These are phyloP conservation scores for Fusarium equiseti DNA, from an alignment of 2,329 filamentous ascomycete genomes.

Conservation along the genomic window DNA sequence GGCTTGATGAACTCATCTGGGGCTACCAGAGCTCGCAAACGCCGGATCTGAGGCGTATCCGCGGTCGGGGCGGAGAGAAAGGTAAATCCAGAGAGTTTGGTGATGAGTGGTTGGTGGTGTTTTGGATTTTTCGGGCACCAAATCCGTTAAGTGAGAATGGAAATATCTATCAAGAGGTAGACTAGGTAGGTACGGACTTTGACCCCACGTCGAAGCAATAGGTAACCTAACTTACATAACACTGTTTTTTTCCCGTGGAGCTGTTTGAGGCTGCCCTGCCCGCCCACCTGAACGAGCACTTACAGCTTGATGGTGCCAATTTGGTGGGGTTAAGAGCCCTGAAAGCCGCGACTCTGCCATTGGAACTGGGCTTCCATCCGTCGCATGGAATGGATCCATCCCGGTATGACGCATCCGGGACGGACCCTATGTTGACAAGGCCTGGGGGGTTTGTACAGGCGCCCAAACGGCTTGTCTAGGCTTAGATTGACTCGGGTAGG, in stretches of 20 bases:
- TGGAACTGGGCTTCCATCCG: constrained; percentile 1
- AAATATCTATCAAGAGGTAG: constrained; percentile 33
- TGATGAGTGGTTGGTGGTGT: constrained; percentile 26
- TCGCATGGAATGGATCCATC: neutral
- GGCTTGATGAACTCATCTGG: constrained; percentile 51
- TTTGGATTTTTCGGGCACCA: constrained; percentile 38
- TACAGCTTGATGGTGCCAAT: constrained; percentile 14
- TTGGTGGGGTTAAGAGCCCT: constrained; percentile 44
- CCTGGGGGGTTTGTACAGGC: neutral
- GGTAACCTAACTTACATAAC: constrained; percentile 30
- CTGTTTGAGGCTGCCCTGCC: constrained; percentile 1
- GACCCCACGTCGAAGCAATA: constrained; percentile 40
- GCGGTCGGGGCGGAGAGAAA: constrained; percentile 17
- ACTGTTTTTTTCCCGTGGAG: constrained; percentile 15
- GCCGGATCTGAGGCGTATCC: constrained; percentile 30
- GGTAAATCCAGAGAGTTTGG: constrained; percentile 14
- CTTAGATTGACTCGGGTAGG: neutral
- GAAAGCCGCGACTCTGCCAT: constrained; percentile 16
- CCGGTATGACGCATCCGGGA: constrained; percentile 29
- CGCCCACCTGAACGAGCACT: neutral
- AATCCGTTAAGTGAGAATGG: constrained; percentile 37
- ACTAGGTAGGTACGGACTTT: constrained; percentile 30
- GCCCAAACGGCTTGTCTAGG: neutral
- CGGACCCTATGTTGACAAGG: constrained; percentile 13
- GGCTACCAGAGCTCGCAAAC: constrained; percentile 47